Evolutionary conservation across 2,329 filamentous ascomycete genomes (phyloP).

Genomic region (Penicillium griseofulvum): DNA sequence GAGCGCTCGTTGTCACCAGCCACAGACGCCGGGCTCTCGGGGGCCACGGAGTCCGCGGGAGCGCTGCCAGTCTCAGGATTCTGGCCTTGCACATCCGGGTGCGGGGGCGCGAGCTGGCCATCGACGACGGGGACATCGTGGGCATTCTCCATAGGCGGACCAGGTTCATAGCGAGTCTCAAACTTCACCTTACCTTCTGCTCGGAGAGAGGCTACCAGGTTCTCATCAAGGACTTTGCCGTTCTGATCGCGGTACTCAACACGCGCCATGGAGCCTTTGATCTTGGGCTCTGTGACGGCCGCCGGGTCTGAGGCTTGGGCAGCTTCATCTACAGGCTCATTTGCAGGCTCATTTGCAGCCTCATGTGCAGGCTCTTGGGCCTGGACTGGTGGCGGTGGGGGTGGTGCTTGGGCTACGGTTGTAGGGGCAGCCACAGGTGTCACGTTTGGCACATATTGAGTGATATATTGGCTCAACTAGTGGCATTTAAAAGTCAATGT

Average conservation of each 20-base stretch:
- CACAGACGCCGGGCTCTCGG: conserved; percentile 41
- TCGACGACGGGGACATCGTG: conserved; percentile 63
- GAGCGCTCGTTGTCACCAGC: conserved; percentile 39
- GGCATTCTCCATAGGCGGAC: conserved; percentile 73
- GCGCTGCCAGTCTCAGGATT: conserved; percentile 56
- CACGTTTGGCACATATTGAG: conserved; percentile 24
- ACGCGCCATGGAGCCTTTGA: conserved; percentile 67
- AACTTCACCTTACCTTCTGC: conserved; percentile 87
- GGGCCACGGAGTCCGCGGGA: conserved; percentile 34
- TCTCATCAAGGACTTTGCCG: conserved; percentile 80
- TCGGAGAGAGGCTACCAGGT: conserved; percentile 72
- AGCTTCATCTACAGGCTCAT: conserved; percentile 12
- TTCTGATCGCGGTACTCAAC: conserved; percentile 94
- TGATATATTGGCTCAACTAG: conserved; percentile 43
- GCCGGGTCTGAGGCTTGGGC: conserved; percentile 21
- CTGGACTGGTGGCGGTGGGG: conserved; percentile 15
- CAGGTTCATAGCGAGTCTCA: conserved; percentile 93
- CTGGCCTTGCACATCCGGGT: conserved; percentile 57
- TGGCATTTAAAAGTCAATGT: conserved; percentile 17
- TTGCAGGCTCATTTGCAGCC: conserved; percentile 14
- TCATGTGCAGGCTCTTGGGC: conserved; percentile 15
- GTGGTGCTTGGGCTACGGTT: conserved; percentile 19
- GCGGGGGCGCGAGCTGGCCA: conserved; percentile 48
- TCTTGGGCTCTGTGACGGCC: conserved; percentile 21
- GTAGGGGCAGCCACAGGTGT: conserved; percentile 23